phyloP scores from a whole-genome alignment of 441 rosid genomes.

The Croton setiger region DNA sequence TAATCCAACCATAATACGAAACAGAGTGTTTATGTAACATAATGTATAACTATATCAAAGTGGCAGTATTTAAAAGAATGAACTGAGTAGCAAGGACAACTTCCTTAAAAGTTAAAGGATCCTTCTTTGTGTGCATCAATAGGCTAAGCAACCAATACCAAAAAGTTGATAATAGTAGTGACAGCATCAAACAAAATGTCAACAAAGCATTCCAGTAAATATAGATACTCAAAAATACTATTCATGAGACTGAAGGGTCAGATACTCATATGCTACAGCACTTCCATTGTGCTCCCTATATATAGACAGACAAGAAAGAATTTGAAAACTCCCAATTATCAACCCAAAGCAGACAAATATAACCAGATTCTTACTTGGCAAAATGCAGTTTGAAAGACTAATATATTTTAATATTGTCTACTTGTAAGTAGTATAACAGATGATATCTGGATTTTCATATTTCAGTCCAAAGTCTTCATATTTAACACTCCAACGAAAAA shows the following conservation, averaged over 20 bases:
- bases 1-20: too few species aligned
- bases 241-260: too few species aligned
- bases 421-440: neutral
- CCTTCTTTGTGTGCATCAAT: neutral
- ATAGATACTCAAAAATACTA: neutral
- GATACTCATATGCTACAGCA: too few species aligned
- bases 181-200: too few species aligned
- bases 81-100: neutral
- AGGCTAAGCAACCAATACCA: neutral
- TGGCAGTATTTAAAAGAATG: neutral
- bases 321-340: too few species aligned
- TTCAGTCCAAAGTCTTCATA: neutral
- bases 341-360: neutral
- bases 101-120: too few species aligned
- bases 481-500: neutral
- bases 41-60: too few species aligned
- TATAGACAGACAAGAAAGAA: too few species aligned
- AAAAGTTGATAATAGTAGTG: too few species aligned
- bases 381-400: neutral
- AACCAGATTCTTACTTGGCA: neutral
- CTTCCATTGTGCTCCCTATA: too few species aligned
- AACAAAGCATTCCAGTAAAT: too few species aligned
- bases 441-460: slow-evolving; percentile 2
- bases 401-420: neutral
- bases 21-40: too few species aligned